Base-by-base conservation (phyloP, 2,329 filamentous ascomycete species). In the Phialophora chinensis region DNA sequence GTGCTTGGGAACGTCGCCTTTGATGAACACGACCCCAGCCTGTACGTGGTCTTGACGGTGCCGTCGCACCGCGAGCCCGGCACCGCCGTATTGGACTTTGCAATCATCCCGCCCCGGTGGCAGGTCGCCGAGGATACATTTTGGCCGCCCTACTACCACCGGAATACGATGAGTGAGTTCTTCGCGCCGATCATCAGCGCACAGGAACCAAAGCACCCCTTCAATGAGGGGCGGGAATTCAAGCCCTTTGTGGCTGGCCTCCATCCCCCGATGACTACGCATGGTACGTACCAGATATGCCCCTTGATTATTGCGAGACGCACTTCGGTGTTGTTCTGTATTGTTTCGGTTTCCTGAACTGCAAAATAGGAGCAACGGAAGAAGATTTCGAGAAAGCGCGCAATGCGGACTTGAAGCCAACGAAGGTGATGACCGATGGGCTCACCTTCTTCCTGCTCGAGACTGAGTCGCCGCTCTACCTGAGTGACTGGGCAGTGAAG, bases 81-180 rank as follows among this genome's bases (percentile, higher is more conserved):
- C 0, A 74, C 75, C 4, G 60, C 70, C 1, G 70, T 80, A 12
- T 74, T 77, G 1, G 78, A 80, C 55, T 74, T 81, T 49, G 72
- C 79, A 5, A 78, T 79, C 57, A 78, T 80, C 69, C 78, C 77
- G 29, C 77, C 77, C 3, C 73, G 78, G 23, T 80, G 78, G 77
- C 76, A 77, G 53, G 77, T 77, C 50, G 75, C 76, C n/a, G 31
- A 42, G 73, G 74, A 80, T 66, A 79, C 79, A 11, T 79, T 78
- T 63, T 76, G 79, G 11, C 77, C 77, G 3, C 79, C 79, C 5
- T 80, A 80, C 69, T 80, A 79, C 67, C 79, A 80, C 67, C 78
- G 79, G 42, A 80, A 80, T 57, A 77, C 73, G 10, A 76, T 77
- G 38, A 77, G 74, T 8, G 79, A 79, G 67, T 67, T 71, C 53